A percentile compares a stretch with the other conserved stretches of the same genome.
Conservation (phyloP, 306 rosid species). For the Quercus wislizeni region DNA sequence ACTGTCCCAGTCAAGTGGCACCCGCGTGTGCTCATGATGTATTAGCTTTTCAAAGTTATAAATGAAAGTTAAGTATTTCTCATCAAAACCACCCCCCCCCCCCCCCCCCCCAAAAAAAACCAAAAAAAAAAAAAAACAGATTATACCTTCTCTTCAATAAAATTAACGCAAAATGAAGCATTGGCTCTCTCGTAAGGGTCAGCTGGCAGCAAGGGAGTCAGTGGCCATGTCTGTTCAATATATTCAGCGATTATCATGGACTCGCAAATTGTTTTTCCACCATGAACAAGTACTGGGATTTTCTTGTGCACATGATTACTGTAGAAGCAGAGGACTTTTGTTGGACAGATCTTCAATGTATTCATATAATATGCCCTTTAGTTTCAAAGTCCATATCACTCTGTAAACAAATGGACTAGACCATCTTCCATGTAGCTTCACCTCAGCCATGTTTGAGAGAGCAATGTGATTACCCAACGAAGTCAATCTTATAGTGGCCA, state of each 20-base stretch:
- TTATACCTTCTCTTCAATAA: conserved; percentile 30
- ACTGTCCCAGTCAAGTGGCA: no score
- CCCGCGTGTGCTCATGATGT: no score
- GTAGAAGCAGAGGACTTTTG: conserved; percentile 39
- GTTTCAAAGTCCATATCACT: conserved; percentile 47
- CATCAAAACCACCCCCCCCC: no score
- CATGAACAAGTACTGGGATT: conserved; percentile 54
- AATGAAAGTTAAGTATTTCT: no score
- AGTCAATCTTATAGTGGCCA: no score
- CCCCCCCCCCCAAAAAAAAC: no score
- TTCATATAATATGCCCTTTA: conserved; percentile 49
- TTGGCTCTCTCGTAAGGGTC: conserved; percentile 39
- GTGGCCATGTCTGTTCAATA: conserved; percentile 48
- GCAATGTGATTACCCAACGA: no score
- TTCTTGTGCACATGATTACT: conserved; percentile 48
- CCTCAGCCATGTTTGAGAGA: conserved; percentile 1
- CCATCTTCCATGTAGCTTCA: conserved; percentile 48
- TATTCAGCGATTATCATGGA: conserved; percentile 51
- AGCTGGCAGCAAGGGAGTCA: conserved; percentile 32
- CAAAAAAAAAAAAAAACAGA: no score
- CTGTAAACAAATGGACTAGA: conserved; percentile 43
- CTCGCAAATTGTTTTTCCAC: conserved; percentile 43
- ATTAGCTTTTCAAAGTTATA: no score
- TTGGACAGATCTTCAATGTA: conserved; percentile 39
- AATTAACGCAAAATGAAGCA: conserved; percentile 47